Evolutionary conservation across 805 yeast genomes (phyloP).

Genomic region (Priceomyces fermenticarens): DNA sequence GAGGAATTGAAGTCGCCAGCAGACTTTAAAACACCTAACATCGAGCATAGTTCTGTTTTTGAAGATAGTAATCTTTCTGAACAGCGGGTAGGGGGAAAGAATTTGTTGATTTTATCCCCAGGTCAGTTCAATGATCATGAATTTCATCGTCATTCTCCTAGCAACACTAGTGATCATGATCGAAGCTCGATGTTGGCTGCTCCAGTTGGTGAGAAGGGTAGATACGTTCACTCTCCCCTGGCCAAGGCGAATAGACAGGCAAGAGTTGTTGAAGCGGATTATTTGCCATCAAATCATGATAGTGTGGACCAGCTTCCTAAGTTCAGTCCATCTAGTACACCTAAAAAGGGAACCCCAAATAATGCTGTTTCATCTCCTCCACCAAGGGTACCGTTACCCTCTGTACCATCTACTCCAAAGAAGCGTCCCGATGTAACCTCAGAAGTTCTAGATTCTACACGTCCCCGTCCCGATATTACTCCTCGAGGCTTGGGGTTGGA

Average conservation of each 20-base stretch:
- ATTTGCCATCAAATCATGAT: conserved; percentile 2
- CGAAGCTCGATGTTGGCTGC: conserved; percentile 5
- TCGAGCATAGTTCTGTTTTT: conserved; percentile 1
- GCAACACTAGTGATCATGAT: conserved; percentile 4
- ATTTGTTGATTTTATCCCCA: conserved; percentile 37
- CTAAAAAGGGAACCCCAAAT: conserved; percentile 11
- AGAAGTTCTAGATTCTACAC: conserved; percentile 3
- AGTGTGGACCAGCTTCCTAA: not conserved
- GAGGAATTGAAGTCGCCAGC: conserved; percentile 3
- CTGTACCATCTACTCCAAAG: conserved; percentile 21
- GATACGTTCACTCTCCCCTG: conserved; percentile 35
- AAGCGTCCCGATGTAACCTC: conserved; percentile 11
- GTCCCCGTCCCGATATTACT: conserved; percentile 13
- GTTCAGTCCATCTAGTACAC: conserved; percentile 13
- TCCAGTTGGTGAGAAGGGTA: conserved; percentile 14
- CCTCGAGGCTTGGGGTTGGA: conserved; percentile 39
- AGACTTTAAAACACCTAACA: not conserved
- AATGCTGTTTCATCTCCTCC: conserved; percentile 32
- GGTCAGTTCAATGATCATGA: conserved; percentile 35
- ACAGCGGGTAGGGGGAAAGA: conserved; percentile 22
- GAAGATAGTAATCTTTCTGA: conserved; percentile 6
- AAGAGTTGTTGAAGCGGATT: conserved; percentile 39
- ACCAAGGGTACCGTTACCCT: conserved; percentile 30
- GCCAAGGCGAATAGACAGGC: conserved; percentile 45
- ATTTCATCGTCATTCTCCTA: conserved; percentile 19